Evolutionary conservation across 2,329 filamentous ascomycete genomes (phyloP), one percentile per base, ranked within the genome.

Genomic region (Fusarium lyarnte): DNA sequence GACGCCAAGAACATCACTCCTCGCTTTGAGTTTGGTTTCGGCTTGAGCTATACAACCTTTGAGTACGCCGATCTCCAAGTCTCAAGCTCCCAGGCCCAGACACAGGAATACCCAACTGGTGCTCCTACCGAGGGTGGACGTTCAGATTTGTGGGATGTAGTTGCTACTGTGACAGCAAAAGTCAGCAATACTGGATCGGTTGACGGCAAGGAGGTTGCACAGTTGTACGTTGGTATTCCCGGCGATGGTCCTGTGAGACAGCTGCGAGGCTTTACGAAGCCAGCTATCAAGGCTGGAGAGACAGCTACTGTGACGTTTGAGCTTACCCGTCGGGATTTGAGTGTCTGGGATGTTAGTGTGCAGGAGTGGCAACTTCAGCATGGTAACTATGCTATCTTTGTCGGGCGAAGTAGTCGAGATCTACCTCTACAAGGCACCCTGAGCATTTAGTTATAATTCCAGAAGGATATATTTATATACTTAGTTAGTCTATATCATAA

Each of bases 11-110:
- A 89, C 33, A 86, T 90, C 7, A 83, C 85, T 1, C 88, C 90
- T 0, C 84, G 91, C 4, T 95, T 94, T 79, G 87, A 91, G 51
- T 95, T 95, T 78, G 93, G 93, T 13, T 90, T 93, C 73, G 93
- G 93, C 2, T 83, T 95, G 4, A 92, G 90, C 19, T 94, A 93
- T 82, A 93, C 92, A 4, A 90, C 86, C 31, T 94, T 93, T 1
- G 47, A 68, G 19, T 68, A 67, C 8, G 5, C 46, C 1, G n/a
- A 42, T 5, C 41, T 68, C 5, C 25, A 39, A 5, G 10, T 68
- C 2, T 41, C 42, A 0, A 47, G 42, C 3, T 42, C 54, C 1
- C 19, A 25, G 5, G 47, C 46, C 2, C 19, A 43, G 6, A 23
- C 36, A 2, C 17, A 25, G 0, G 63, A 62, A n/a, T 67, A 67